Conservation (phyloP, 768 basidiomycete species). For the Leccinum olivaceopallidum region DNA sequence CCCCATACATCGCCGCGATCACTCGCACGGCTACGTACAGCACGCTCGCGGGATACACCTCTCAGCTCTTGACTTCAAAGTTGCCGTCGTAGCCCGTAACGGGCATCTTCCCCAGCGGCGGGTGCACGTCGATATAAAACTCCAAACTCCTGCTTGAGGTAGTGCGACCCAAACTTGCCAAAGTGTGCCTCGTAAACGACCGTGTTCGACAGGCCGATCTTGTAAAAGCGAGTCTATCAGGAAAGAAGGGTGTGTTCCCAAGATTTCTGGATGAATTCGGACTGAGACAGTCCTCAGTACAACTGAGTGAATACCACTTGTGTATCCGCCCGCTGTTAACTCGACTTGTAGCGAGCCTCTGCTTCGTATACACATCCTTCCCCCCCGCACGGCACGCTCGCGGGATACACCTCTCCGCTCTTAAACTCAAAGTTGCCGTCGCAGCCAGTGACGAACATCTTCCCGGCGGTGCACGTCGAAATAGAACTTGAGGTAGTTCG, state of each 20-base stretch:
- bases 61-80: conserved; percentile 95
- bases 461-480: no score
- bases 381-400: no score
- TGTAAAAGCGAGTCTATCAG: conserved; percentile 93
- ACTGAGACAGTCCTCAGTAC: no score
- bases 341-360: no score
- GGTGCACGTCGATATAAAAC: conserved; percentile 95
- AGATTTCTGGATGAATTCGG: no score
- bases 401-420: no score
- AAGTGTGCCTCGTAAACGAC: conserved; percentile 99
- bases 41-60: conserved; percentile 76
- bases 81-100: conserved; percentile 91
- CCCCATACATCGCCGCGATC: conserved; percentile 91
- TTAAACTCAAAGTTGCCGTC: no score
- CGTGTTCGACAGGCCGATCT: conserved; percentile 80
- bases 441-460: no score
- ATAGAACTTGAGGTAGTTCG: no score
- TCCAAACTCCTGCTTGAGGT: conserved; percentile 92
- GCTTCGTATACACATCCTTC: no score
- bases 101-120: conserved; percentile 98
- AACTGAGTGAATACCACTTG: no score
- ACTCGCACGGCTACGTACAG: conserved; percentile 96
- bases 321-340: no score
- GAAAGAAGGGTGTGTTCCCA: conserved; percentile 85
- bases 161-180: conserved; percentile 97